A percentile compares a stretch with the other conserved stretches of the same genome.
phyloP scores from a whole-genome alignment of 768 basidiomycete genomes.

The Pisolithus marmoratus region DNA sequence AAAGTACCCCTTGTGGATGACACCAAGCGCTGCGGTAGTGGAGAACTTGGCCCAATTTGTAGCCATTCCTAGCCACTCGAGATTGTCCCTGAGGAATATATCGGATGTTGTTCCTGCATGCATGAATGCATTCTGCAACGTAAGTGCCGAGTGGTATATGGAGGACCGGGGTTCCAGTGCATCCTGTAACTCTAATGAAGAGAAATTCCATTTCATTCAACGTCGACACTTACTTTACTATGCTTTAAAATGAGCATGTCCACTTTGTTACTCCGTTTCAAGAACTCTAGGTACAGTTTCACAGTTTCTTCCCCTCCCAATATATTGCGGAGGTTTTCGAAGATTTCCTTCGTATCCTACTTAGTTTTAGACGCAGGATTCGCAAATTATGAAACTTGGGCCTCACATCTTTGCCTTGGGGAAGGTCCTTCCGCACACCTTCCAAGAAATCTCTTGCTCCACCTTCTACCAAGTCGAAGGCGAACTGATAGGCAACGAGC shows the following conservation, averaged over 20 bases:
- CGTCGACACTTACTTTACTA: slow-evolving; percentile 59
- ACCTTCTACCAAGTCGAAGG: slow-evolving; percentile 92
- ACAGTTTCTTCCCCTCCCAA: slow-evolving; percentile 89
- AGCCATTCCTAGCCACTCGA: slow-evolving; percentile 94
- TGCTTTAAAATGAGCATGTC: slow-evolving; percentile 89
- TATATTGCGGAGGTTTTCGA: slow-evolving; percentile 75
- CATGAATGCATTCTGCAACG: slow-evolving; percentile 96
- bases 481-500: slow-evolving; percentile 88
- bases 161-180: slow-evolving; percentile 90
- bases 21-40: slow-evolving; percentile 92
- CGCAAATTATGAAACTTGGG: not conserved
- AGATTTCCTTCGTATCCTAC: slow-evolving; percentile 56
- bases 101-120: slow-evolving; percentile 98
- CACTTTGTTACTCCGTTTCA: slow-evolving; percentile 89
- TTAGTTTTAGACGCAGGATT: slow-evolving; percentile 8
- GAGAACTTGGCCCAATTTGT: slow-evolving; percentile 99
- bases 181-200: slow-evolving; percentile 46
- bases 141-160: slow-evolving; percentile 95
- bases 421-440: slow-evolving; percentile 61
- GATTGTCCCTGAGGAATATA: slow-evolving; percentile 86
- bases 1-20: slow-evolving; percentile 96
- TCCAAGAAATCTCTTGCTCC: slow-evolving; percentile 91
- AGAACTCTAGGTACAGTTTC: slow-evolving; percentile 90
- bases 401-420: slow-evolving; percentile 60
- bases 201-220: not conserved